A percentile compares a stretch with the other conserved stretches of the same genome.
Evolutionary conservation across 108 stramenopile genomes (phyloP).

Genomic region (Pseudonitzschia delicatissima): DNA sequence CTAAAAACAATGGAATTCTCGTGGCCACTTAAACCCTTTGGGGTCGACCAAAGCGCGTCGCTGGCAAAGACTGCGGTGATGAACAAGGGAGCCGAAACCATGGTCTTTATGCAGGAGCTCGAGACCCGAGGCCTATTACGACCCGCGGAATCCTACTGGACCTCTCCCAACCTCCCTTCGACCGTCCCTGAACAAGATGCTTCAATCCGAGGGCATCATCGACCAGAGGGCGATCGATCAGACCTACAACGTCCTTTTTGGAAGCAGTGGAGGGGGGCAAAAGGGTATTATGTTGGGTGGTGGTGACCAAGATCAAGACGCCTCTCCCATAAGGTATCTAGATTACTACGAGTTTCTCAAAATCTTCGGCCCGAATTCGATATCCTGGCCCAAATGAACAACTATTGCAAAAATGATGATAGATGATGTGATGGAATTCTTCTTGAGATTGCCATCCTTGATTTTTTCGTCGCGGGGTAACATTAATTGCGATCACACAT

Average conservation of each 20-base stretch:
- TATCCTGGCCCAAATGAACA: slow-evolving; percentile 17
- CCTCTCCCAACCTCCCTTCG: slow-evolving; percentile 37
- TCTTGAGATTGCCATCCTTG: too few relatives aligned
- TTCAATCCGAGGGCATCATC: slow-evolving; percentile 20
- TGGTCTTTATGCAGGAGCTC: slow-evolving; percentile 37
- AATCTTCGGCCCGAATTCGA: slow-evolving; percentile 9
- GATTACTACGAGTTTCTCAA: slow-evolving; percentile 30
- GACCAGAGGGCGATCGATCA: slow-evolving; percentile 2
- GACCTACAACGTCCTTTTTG: neutral
- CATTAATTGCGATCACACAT: too few relatives aligned
- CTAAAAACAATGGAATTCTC: slow-evolving; percentile 18
- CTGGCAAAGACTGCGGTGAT: slow-evolving; percentile 30
- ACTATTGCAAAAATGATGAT: neutral
- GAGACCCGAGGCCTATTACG: slow-evolving; percentile 34
- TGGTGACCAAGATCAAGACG: neutral
- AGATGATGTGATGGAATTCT: too few relatives aligned
- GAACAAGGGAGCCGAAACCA: slow-evolving; percentile 48
- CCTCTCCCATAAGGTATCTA: too few relatives aligned
- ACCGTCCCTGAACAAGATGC: slow-evolving; percentile 21
- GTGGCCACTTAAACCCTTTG: slow-evolving; percentile 43
- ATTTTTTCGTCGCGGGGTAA: too few relatives aligned
- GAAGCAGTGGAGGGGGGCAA: too few relatives aligned
- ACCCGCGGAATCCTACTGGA: slow-evolving; percentile 35
- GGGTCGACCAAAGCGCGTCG: slow-evolving; percentile 22
- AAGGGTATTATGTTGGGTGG: neutral